Conservation (phyloP, 2,329 filamentous ascomycete species). For the Periconia digitata region DNA sequence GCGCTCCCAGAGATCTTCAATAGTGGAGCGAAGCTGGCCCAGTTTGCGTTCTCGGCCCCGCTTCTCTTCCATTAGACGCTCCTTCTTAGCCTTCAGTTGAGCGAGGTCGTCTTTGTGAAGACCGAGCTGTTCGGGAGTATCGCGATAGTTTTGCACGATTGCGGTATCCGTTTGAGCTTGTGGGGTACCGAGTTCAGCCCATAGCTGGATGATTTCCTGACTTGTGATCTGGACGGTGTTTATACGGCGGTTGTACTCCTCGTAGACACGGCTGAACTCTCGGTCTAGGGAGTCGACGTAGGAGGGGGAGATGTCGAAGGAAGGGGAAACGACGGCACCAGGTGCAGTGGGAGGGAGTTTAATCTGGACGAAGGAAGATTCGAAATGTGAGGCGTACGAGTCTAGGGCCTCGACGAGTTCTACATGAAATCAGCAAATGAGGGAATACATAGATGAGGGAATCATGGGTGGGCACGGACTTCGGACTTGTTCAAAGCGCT, state of each 20-base stretch:
- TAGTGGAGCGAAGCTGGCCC: constrained; percentile 71
- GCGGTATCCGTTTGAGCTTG: constrained; percentile 86
- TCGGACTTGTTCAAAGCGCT: constrained; percentile 93
- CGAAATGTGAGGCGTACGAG: constrained; percentile 94
- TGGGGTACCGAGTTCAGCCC: constrained; percentile 92
- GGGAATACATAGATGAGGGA: neutral
- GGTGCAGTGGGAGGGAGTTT: constrained; percentile 79
- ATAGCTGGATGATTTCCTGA: constrained; percentile 88
- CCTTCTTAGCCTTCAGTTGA: constrained; percentile 71
- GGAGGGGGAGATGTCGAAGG: constrained; percentile 86
- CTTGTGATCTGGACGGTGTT: constrained; percentile 71
- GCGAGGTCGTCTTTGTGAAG: constrained; percentile 84
- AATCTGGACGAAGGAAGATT: constrained; percentile 83
- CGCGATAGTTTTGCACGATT: constrained; percentile 87
- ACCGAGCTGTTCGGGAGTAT: constrained; percentile 90
- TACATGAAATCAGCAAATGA: constrained; percentile 44
- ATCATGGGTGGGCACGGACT: constrained; percentile 58
- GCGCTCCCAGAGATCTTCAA: constrained; percentile 89
- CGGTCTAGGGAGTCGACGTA: constrained; percentile 85
- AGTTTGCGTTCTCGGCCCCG: constrained; percentile 76
- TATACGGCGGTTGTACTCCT: constrained; percentile 88
- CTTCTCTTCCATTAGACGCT: constrained; percentile 88
- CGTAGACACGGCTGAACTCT: constrained; percentile 93
- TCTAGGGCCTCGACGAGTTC: constrained; percentile 92
- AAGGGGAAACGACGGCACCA: constrained; percentile 74